phyloP scores from a whole-genome alignment of 768 basidiomycete species.

The Chalciporus piperatus region DNA sequence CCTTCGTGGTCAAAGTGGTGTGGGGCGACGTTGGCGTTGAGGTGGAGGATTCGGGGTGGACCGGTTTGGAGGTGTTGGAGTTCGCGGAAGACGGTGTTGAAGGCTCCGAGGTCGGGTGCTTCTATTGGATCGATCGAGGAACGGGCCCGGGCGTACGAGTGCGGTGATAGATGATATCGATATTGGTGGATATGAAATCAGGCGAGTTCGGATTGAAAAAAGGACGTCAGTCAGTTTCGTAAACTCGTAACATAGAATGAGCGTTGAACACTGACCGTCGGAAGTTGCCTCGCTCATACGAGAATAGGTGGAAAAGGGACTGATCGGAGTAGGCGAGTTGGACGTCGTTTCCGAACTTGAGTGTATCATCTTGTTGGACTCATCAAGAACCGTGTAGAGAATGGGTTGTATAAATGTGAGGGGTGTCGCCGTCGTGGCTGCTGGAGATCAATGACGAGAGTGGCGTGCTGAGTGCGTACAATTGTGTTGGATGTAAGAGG shows the following conservation, averaged over 20 bases:
- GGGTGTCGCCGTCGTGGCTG: neutral
- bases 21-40: constrained; percentile 7
- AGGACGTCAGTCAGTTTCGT: neutral
- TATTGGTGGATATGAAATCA: constrained; percentile 10
- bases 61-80: constrained; percentile 55
- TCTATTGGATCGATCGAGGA: no score
- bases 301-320: constrained; percentile 39
- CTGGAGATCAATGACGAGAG: neutral
- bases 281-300: constrained; percentile 50
- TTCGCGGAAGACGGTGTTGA: constrained; percentile 67
- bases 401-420: neutral
- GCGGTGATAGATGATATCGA: constrained; percentile 1
- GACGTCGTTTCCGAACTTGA: constrained; percentile 37
- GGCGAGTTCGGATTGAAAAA: neutral
- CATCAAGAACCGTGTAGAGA: constrained; percentile 17
- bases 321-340: constrained; percentile 34
- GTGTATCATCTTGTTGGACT: constrained; percentile 25
- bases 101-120: constrained; percentile 71
- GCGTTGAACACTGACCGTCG: constrained; percentile 36
- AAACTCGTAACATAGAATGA: neutral
- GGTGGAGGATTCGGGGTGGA: constrained; percentile 25
- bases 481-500: no score
- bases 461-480: no score
- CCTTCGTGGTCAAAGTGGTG: constrained; percentile 21
- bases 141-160: neutral